Conservation (phyloP, 179 eudicot species). For the Beta macrorhiza region DNA sequence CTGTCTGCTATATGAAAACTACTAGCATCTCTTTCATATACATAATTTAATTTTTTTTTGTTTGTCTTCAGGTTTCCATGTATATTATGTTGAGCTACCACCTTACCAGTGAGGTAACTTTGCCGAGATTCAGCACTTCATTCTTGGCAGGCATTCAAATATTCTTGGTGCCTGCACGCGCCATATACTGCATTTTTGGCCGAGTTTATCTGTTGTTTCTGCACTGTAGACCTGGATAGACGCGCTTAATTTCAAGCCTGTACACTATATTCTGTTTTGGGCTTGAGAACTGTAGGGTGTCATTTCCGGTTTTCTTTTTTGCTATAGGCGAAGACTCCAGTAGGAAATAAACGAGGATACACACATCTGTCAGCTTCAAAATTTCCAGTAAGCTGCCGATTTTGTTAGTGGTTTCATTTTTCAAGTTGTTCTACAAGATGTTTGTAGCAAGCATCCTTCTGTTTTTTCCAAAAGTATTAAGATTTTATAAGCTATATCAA, state of each 20-base stretch:
- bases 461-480: background rate
- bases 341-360: conserved; percentile 23
- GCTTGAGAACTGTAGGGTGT: background rate
- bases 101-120: conserved; percentile 8
- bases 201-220: conserved; percentile 1
- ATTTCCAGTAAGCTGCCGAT: background rate
- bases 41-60: conserved; percentile 3
- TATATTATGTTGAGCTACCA: conserved; percentile 28
- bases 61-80: conserved; percentile 26
- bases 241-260: conserved; percentile 7
- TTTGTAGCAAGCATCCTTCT: background rate
- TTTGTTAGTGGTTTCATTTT: background rate
- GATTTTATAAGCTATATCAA: background rate
- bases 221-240: conserved; percentile 1
- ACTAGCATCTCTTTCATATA: background rate
- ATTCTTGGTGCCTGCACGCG: conserved; percentile 9
- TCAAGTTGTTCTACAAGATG: background rate
- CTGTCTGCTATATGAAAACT: background rate
- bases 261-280: background rate
- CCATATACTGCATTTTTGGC: conserved; percentile 8
- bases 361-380: conserved; percentile 10
- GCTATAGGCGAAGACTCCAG: background rate
- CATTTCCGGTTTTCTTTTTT: background rate
- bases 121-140: conserved; percentile 14
- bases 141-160: conserved; percentile 4